Conservation (phyloP, 495 filamentous ascomycete genomes). For the Tuber magnatum region DNA sequence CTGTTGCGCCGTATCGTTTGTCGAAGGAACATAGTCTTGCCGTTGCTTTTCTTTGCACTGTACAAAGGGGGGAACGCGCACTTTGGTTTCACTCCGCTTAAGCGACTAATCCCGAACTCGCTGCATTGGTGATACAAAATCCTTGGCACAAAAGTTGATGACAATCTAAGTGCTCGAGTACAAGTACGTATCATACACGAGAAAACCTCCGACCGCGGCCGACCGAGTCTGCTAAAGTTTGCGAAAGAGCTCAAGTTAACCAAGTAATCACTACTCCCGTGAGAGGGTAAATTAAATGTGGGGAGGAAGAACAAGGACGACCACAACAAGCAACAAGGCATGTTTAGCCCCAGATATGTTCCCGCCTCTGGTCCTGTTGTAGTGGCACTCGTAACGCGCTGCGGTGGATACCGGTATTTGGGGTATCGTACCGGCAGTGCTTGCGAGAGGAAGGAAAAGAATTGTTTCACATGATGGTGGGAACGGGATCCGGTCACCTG, state of each 20-base stretch:
- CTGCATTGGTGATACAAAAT: neutral
- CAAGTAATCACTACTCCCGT: neutral
- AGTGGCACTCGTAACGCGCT: neutral
- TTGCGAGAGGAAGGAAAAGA: neutral
- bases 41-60: neutral
- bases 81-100: neutral
- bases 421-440: neutral
- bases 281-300: neutral
- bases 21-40: neutral
- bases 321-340: neutral
- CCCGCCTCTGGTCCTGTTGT: neutral
- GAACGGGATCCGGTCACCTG: neutral
- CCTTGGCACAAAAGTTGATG: neutral
- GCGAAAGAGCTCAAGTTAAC: neutral
- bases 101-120: neutral
- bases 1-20: neutral
- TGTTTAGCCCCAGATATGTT: neutral
- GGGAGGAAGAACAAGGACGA: neutral
- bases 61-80: neutral
- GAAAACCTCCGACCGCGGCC: neutral
- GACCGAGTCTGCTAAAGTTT: neutral
- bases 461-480: neutral
- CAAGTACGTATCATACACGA: neutral
- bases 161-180: neutral
- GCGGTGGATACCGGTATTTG: neutral